Evolutionary conservation across 352 stramenopile species (phyloP).

Genomic region (Aphanomyces stellatus): DNA sequence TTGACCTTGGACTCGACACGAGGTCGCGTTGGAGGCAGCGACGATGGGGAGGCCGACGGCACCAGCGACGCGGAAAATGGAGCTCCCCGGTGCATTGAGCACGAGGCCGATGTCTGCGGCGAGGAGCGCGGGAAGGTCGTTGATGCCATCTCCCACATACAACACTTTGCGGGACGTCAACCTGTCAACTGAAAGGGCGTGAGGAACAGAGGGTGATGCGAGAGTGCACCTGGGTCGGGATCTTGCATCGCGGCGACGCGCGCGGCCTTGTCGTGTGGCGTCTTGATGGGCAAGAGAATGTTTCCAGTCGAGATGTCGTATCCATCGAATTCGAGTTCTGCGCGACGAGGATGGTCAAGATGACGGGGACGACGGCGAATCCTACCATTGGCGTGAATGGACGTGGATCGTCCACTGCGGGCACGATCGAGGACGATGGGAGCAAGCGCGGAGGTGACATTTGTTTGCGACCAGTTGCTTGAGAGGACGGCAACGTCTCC

Average conservation of each 20-base stretch:
- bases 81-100: background rate
- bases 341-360: background rate
- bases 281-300: constrained; percentile 1
- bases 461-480: constrained; percentile 15
- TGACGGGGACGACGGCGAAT: background rate
- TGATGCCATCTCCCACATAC: constrained; percentile 16
- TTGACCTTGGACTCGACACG: background rate
- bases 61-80: background rate
- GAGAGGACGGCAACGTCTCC: background rate
- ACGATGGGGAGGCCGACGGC: background rate
- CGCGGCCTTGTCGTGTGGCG: background rate
- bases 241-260: background rate
- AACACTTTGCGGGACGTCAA: background rate
- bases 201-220: background rate
- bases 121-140: constrained; percentile 14
- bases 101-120: constrained; percentile 9
- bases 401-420: background rate
- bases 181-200: background rate
- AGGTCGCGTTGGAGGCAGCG: background rate
- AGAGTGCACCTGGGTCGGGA: background rate
- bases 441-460: background rate
- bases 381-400: constrained; percentile 5
- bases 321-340: constrained; percentile 9
- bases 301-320: constrained; percentile 6
- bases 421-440: background rate